Conservation (phyloP, 1,139 yeast genomes). For the Spathaspora sp. region DNA sequence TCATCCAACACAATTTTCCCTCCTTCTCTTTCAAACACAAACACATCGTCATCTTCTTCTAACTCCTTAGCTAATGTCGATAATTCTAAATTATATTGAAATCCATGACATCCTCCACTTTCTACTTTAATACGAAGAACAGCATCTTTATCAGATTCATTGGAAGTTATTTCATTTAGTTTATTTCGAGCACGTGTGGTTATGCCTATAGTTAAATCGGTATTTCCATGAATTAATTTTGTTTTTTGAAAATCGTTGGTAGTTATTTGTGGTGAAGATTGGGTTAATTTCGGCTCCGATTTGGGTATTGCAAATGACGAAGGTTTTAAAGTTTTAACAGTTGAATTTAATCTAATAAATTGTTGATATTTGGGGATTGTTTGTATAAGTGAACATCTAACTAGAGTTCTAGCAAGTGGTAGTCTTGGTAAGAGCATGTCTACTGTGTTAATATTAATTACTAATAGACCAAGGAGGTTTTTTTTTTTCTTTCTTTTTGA, state of each 20-base stretch:
- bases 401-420: background rate
- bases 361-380: background rate
- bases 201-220: slow-evolving; percentile 39
- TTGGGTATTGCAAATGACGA: slow-evolving; percentile 28
- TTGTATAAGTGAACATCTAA: background rate
- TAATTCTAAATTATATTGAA: slow-evolving; percentile 78
- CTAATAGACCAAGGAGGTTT: background rate
- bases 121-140: slow-evolving; percentile 81
- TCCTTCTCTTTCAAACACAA: slow-evolving; percentile 60
- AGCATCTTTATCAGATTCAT: slow-evolving; percentile 58
- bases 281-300: slow-evolving; percentile 10
- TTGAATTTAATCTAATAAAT: background rate
- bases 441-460: background rate
- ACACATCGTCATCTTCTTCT: slow-evolving; percentile 30
- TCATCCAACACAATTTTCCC: slow-evolving; percentile 79
- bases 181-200: slow-evolving; percentile 46
- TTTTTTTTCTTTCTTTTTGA: slow-evolving; percentile 2
- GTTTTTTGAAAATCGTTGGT: slow-evolving; percentile 32
- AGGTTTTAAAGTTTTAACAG: slow-evolving; percentile 24
- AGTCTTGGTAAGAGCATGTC: background rate
- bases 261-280: slow-evolving; percentile 17
- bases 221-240: slow-evolving; percentile 32
- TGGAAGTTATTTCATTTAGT: slow-evolving; percentile 53
- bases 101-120: slow-evolving; percentile 98
- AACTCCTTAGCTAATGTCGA: slow-evolving; percentile 48